Conservation (phyloP, 805 yeast genomes). For the Saccharomycopsis sp. region DNA sequence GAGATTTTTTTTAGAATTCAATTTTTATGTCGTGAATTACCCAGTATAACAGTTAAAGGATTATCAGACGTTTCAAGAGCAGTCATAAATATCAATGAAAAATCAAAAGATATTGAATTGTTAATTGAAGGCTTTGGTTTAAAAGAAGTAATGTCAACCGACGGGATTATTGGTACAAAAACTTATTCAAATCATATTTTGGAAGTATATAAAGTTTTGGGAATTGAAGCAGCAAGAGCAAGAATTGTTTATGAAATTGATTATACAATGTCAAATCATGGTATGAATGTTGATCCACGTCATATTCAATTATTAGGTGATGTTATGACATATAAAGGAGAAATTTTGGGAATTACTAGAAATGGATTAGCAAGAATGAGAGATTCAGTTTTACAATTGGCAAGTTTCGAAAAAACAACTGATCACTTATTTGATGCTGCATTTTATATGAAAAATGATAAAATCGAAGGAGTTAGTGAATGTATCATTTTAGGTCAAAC, state of each 20-base stretch:
- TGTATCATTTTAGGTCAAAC: conserved; percentile 97
- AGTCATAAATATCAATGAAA: conserved; percentile 85
- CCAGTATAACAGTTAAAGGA: conserved; percentile 87
- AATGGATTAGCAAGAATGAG: conserved; percentile 98
- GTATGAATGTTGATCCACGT: conserved; percentile 99
- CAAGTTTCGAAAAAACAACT: conserved; percentile 96
- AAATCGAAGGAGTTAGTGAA: conserved; percentile 95
- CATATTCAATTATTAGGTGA: conserved; percentile 96
- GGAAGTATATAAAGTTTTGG: conserved; percentile 81
- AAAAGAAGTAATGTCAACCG: conserved; percentile 93
- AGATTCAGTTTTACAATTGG: conserved; percentile 92
- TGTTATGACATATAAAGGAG: conserved; percentile 98
- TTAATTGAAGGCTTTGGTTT: conserved; percentile 97
- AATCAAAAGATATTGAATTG: conserved; percentile 72
- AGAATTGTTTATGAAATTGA: conserved; percentile 91
- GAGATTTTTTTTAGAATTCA: conserved; percentile 75
- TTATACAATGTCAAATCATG: conserved; percentile 97
- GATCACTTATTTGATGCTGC: conserved; percentile 98
- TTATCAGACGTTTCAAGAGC: conserved; percentile 87
- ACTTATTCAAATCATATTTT: conserved; percentile 88
- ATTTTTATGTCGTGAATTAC: conserved; percentile 73
- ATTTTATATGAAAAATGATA: conserved; percentile 92
- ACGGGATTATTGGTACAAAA: conserved; percentile 84
- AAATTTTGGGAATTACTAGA: conserved; percentile 94
- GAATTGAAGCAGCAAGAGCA: conserved; percentile 95